phyloP scores from a whole-genome alignment of 1,284 basidiomycete species.

The Phellinidium pouzarii region DNA sequence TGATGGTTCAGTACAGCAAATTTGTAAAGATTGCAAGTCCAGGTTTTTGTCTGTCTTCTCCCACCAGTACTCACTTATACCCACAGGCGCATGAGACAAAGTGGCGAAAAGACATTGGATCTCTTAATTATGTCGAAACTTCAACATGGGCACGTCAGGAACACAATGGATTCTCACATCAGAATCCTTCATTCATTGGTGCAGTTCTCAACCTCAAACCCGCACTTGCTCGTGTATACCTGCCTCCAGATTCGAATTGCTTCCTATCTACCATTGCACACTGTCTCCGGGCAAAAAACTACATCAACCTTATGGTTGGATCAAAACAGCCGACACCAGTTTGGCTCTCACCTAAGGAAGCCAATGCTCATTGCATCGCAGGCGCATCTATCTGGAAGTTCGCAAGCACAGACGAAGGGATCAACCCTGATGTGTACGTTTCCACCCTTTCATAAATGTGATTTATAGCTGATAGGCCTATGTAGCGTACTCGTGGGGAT shows the following conservation, averaged over 20 bases:
- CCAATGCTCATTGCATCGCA: slow-evolving; percentile 65
- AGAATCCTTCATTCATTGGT: slow-evolving; percentile 83
- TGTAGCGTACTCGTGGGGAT: slow-evolving; percentile 61
- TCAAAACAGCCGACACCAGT: slow-evolving; percentile 75
- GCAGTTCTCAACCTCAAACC: slow-evolving; percentile 75
- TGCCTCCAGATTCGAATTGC: slow-evolving; percentile 88
- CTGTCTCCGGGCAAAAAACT: slow-evolving; percentile 77
- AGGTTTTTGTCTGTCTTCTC: not conserved
- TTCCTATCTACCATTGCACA: slow-evolving; percentile 77
- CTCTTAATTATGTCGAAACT: slow-evolving; percentile 82
- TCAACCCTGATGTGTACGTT: slow-evolving; percentile 58
- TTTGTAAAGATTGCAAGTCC: slow-evolving; percentile 69
- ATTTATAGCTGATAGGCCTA: not conserved
- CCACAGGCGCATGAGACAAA: slow-evolving; percentile 54
- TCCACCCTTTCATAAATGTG: not conserved
- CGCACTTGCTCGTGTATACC: slow-evolving; percentile 71
- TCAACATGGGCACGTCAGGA: slow-evolving; percentile 83
- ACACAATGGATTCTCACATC: slow-evolving; percentile 76
- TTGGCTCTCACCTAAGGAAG: slow-evolving; percentile 62
- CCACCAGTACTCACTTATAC: too few species aligned
- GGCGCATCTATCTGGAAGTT: slow-evolving; percentile 75
- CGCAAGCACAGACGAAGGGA: slow-evolving; percentile 59
- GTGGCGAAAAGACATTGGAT: slow-evolving; percentile 70
- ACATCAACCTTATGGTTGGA: slow-evolving; percentile 81
- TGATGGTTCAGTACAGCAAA: slow-evolving; percentile 82